Evolutionary conservation across 1,284 basidiomycete genomes (phyloP), one percentile per base, ranked within the genome.

Genomic region (Ganoderma meredithae): DNA sequence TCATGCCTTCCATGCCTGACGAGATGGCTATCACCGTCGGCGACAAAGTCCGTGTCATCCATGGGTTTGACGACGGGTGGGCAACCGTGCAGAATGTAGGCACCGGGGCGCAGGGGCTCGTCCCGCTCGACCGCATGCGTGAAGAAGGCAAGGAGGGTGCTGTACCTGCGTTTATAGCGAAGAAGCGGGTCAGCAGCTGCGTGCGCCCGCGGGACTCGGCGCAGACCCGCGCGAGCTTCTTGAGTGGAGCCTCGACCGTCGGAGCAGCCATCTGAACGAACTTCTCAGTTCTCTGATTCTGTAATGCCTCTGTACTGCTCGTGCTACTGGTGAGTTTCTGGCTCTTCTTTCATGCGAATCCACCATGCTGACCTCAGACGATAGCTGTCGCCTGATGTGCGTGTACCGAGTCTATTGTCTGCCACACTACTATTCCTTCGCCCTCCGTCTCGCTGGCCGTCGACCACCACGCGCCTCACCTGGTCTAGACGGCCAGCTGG

Each of bases 11-110:
- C 1, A 79, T 89, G 31, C 75, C 79, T 2, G 91, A 93, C 73
- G 91, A 93, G 76, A 75, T 93, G 8, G 71, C 77, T 0, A 89
- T 91, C 0, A 55, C 36, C 0, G 80, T 80, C 0, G 86, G 84
- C 4, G 90, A 92, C 60, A 71, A 73, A 15, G 86, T 92, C 19
- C 83, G 79, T 70, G 77, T 92, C 47, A 12, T 90, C 22, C 80
- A 81, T 60, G 74, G 84, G 15, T 93, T 86, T 76, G 87, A 90
- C 70, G 91, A 92, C 74, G 91, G 90, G 0, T 93, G 91, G 91
- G 85, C 88, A 76, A 85, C 83, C 72, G 70, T 82, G 53, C 71
- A 74, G 61, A 66, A 75, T 60, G 72, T 78, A 6, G 81, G 80
- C 0, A 71, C 83, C 53, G 72, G 72, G 40, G 53, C 62, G 60